A percentile compares a stretch with the other conserved stretches of the same genome.
Evolutionary conservation across 495 filamentous ascomycete genomes (phyloP).

Genomic region (Neurospora tetraspora): DNA sequence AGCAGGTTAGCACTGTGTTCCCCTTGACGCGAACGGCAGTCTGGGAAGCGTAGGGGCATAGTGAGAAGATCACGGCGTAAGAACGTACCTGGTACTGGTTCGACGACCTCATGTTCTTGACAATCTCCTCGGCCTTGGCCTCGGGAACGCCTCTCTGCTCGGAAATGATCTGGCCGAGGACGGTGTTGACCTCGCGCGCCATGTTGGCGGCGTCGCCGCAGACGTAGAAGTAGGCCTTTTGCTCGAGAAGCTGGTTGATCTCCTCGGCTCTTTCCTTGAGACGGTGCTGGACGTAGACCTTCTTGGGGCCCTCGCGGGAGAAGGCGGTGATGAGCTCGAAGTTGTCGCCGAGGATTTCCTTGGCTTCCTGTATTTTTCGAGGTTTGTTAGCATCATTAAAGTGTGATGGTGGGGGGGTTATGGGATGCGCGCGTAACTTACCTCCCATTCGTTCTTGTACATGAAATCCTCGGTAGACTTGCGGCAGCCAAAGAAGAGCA

Average conservation of each 20-base stretch:
- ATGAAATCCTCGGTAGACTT: slow-evolving; percentile 79
- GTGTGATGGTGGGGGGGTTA: not conserved
- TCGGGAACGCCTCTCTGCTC: slow-evolving; percentile 71
- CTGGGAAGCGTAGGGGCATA: not conserved
- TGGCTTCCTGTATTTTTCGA: slow-evolving; percentile 51
- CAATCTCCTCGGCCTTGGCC: slow-evolving; percentile 83
- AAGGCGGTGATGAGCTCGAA: slow-evolving; percentile 88
- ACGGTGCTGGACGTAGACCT: slow-evolving; percentile 96
- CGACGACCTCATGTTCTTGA: slow-evolving; percentile 85
- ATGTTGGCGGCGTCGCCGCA: slow-evolving; percentile 98
- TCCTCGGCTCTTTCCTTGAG: slow-evolving; percentile 73
- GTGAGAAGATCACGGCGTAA: not conserved
- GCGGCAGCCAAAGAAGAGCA: slow-evolving; percentile 93
- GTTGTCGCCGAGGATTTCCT: slow-evolving; percentile 70
- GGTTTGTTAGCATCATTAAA: slow-evolving; percentile 1
- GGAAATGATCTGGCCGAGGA: slow-evolving; percentile 75
- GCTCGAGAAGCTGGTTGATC: slow-evolving; percentile 75
- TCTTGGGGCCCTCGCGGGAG: slow-evolving; percentile 72
- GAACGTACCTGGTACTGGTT: slow-evolving; percentile 83
- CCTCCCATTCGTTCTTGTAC: slow-evolving; percentile 88
- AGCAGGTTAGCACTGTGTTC: not conserved
- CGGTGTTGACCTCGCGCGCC: slow-evolving; percentile 88
- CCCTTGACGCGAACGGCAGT: not conserved
- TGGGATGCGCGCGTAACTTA: slow-evolving; percentile 35
- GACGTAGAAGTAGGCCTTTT: slow-evolving; percentile 94